Base-by-base conservation (phyloP, 306 rosid genomes). In the Prinsepia uniflora region DNA sequence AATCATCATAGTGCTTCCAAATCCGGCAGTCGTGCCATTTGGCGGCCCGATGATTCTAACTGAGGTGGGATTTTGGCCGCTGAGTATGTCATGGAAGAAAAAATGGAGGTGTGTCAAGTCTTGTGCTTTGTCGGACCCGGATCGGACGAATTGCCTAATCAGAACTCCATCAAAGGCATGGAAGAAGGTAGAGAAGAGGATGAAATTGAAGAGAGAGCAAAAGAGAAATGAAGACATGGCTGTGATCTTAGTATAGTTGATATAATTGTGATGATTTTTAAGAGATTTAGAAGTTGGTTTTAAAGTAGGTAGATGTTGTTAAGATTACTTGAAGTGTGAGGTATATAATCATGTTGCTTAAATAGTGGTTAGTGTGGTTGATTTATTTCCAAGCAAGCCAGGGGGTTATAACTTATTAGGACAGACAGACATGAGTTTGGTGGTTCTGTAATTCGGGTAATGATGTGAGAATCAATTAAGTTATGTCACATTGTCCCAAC, bases 81-180 rank as follows among this genome's bases (percentile, higher is more conserved):
- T 46, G 6, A 76, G 70, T 50, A 62, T 52, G 71, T 76, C 80
- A 62, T 76, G 80, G 71, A 76, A 62, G 75, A 49, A 76, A 47
- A 76, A 76, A 14, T 76, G 80, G 71, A 76, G 80, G 65, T 69
- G 75, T 46, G 15, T 61, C 8, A 10, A 40, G 13, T 61, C 44
- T 20, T 55, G 65, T 9, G 48, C 8, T 12, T 70, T 55, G 3
- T 45, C 7, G 8, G 36, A 30, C 36, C 20, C 60, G 7, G 74
- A 36, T 45, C 46, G 42, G 53, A 22, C 8, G 6, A 70, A 70
- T 55, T 70, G 74, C 74, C 54, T 70, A 8, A 70, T 70, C 6
- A 70, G 65, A 61, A 49, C 75, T 76, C 71, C 80, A 53, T 34
- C 45, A 65, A 45, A 62, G 56, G 59, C 61, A 24, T 30, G 12